Evolutionary conservation across 345 rosid genomes (phyloP).

Genomic region (Salix suchowensis): DNA sequence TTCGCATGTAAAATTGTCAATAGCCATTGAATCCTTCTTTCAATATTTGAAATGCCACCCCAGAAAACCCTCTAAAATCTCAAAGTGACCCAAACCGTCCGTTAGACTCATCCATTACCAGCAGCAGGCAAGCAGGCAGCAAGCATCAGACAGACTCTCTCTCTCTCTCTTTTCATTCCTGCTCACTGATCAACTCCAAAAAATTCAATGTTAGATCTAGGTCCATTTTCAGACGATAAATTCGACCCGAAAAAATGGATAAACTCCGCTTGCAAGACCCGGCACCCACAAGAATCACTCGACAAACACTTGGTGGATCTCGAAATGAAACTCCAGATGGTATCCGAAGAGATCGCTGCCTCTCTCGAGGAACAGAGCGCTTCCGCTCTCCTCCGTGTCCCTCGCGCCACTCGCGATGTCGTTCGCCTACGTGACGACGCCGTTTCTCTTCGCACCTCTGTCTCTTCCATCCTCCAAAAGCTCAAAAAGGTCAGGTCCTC

Average conservation of each 20-base stretch:
- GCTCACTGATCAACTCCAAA: too few species aligned
- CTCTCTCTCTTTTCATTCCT: too few species aligned
- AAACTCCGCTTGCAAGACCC: conserved; percentile 70
- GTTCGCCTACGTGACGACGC: conserved; percentile 94
- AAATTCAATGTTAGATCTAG: conserved; percentile 81
- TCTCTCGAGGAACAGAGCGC: conserved; percentile 97
- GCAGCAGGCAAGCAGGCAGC: too few species aligned
- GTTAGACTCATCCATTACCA: too few species aligned
- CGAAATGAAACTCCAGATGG: conserved; percentile 99
- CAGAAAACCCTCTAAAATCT: neutral
- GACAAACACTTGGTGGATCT: conserved; percentile 93
- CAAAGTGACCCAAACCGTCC: too few species aligned
- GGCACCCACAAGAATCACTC: conserved; percentile 78
- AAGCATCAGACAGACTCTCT: too few species aligned
- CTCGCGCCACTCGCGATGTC: conserved; percentile 90
- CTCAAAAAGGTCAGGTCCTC: conserved; percentile 81
- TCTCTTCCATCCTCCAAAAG: conserved; percentile 80
- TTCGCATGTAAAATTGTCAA: too few species aligned
- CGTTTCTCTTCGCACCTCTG: conserved; percentile 68
- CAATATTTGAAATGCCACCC: neutral
- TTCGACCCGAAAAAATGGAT: conserved; percentile 97
- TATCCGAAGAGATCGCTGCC: conserved; percentile 90
- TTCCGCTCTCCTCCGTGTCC: conserved; percentile 82
- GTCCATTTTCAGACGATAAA: conserved; percentile 87
- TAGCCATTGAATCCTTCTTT: neutral